Evolutionary conservation across 331 rosid genomes (phyloP), one percentile per base, ranked within the genome.

Genomic region (Prunus yedoensis): DNA sequence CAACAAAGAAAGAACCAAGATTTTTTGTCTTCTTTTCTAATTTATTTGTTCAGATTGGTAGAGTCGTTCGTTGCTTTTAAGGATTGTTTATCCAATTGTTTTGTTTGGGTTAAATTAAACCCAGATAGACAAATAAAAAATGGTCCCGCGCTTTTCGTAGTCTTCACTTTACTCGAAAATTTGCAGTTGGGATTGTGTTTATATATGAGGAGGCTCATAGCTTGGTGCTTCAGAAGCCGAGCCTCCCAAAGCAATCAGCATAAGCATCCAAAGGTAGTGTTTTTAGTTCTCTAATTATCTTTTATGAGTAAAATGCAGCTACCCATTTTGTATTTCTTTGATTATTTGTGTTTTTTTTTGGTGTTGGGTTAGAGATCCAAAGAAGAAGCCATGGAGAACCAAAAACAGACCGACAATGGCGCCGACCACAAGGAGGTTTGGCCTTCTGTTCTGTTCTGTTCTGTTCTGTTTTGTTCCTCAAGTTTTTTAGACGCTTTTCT

Each of bases 121-220:
- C 61, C 82, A 59, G 79, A 72, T 38, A 7, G 9, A 38, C 78
- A 68, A 63, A 64, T 68, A 50, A 59, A 46, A 57, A 79, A 71
- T 74, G 83, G 82, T 51, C 86, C 87, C 88, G 62, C 79, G 51
- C 30, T 66, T 88, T 82, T 82, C 88, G 84, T 88, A 78, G 88
- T 83, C 84, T 89, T 87, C 84, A 95, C 92, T 89, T 35, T 16
- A 32, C 81, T 1, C 84, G 86, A 77, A 82, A 77, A 57, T 68
- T 71, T 63, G 75, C 20, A 1, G 65, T 61, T 47, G 41, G 64
- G 53, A 18, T 47, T 46, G 21, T 5, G 66, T 28, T 43, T 16
- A 68, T 46, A 16, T 84, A 88, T 88, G 94, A 86, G 82, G 92
- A 84, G 73, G 83, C 81, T 81, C 70, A 74, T 56, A 61, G 53